Percentiles rank a stretch among this genome's conserved stretches.
Conservation (phyloP, 2,329 filamentous ascomycete species). For the Arachnomyces sp. region DNA sequence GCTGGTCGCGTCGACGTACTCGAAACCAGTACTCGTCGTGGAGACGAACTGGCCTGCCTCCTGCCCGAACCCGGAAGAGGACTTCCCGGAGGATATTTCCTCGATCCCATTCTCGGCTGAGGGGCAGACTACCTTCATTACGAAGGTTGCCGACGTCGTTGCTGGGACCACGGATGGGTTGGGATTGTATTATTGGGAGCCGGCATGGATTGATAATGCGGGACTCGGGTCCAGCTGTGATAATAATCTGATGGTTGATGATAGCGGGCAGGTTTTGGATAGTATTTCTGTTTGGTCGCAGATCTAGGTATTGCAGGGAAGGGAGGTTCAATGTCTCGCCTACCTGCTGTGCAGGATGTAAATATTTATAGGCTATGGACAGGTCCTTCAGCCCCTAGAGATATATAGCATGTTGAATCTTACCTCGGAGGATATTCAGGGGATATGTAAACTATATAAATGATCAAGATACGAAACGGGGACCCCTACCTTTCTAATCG, state of each 20-base stretch:
- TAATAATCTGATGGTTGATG: slow-evolving; percentile 56
- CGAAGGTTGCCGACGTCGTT: slow-evolving; percentile 52
- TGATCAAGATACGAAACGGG: too few species aligned
- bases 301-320: slow-evolving; percentile 27
- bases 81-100: slow-evolving; percentile 54
- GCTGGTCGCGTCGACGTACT: slow-evolving; percentile 55
- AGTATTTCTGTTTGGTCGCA: slow-evolving; percentile 51
- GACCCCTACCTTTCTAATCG: too few species aligned
- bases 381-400: too few species aligned
- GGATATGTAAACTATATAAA: too few species aligned
- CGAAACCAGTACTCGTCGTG: slow-evolving; percentile 60
- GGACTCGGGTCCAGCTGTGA: slow-evolving; percentile 58
- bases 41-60: slow-evolving; percentile 64
- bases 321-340: too few species aligned
- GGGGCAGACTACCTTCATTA: slow-evolving; percentile 57
- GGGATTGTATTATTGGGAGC: slow-evolving; percentile 69
- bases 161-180: slow-evolving; percentile 46
- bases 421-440: too few species aligned
- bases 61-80: slow-evolving; percentile 51
- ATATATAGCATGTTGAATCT: too few species aligned
- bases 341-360: too few species aligned
- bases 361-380: too few species aligned
- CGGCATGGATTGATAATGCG: slow-evolving; percentile 61
- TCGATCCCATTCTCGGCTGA: slow-evolving; percentile 55
- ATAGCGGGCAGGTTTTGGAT: slow-evolving; percentile 46